Evolutionary conservation across 495 filamentous ascomycete species (phyloP), one percentile per base, ranked within the genome.

Genomic region (Lasiosphaeria ovina): DNA sequence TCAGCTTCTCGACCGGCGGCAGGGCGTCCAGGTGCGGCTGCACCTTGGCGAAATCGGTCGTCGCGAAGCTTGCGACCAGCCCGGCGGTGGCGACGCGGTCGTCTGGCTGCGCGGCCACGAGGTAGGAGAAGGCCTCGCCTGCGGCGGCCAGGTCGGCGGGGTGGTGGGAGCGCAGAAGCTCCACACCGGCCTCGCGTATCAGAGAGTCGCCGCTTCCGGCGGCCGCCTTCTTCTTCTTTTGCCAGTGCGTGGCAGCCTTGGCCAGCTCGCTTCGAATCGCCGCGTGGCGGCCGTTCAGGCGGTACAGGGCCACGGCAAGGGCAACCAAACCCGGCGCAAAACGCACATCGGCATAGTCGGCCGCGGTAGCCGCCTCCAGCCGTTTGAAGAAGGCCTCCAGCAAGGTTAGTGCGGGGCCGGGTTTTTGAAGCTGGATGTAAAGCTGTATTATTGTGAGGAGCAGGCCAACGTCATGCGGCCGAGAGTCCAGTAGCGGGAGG

Each of bases 251-350:
- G 4, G 91, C 93, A 7, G 94, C 92, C 75, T 89, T 89, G 58
- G 86, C 85, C 17, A 98, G 79, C 62, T 92, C 84, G 1, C 76
- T 73, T 55, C 87, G 88, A 62, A 89, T 84, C 44, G 89, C 86
- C 31, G 82, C 69, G 58, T 86, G 89, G n/a, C 92, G 90, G 56
- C 87, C 87, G 72, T 95, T 89, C 3, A 79, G 76, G 60, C 84
- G 83, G 74, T 97, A 96, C 1, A 99, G 78, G 3, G 90, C 87
- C 12, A 97, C 86, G 4, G 92, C 79, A 3, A 91, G 79, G n/a
- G 89, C 90, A 14, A 97, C 81, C 0, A 99, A 78, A 33, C 95
- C 95, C 0, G 95, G 94, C 36, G 91, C 86, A 70, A 86, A 95
- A 35, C 91, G 89, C 35, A 88, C 85, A 61, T 91, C 84, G 34